phyloP scores from a whole-genome alignment of 352 stramenopile species.

The Globisporangium irregulare region DNA sequence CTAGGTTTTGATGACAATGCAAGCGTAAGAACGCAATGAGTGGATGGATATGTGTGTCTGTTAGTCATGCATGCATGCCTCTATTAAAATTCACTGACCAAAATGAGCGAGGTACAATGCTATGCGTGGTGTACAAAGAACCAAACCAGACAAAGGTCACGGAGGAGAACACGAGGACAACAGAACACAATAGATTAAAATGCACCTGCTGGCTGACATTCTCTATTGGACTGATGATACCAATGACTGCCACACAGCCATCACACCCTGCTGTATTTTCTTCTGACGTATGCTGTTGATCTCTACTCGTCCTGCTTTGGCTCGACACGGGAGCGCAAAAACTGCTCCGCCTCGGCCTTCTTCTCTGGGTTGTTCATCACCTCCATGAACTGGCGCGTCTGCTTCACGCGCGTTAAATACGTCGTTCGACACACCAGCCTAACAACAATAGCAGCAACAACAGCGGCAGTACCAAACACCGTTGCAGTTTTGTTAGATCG shows the following conservation, averaged over 20 bases:
- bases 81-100: neutral
- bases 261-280: neutral
- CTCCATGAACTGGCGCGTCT: constrained; percentile 82
- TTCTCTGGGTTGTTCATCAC: constrained; percentile 79
- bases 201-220: neutral
- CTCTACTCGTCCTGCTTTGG: constrained; percentile 19
- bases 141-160: no score
- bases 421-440: constrained; percentile 64
- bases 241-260: neutral
- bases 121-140: no score
- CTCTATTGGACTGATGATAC: neutral
- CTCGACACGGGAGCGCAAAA: constrained; percentile 64
- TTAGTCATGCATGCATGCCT: neutral
- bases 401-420: constrained; percentile 44
- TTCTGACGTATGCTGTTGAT: neutral
- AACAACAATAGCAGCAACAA: neutral
- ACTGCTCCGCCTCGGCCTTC: constrained; percentile 72
- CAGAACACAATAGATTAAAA: neutral
- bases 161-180: neutral
- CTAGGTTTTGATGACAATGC: neutral
- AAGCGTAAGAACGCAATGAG: neutral
- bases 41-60: no score
- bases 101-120: neutral
- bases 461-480: neutral
- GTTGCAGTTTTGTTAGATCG: neutral